Evolutionary conservation across 2,329 filamentous ascomycete genomes (phyloP).

Genomic region (Domatiomyces catenatus): DNA sequence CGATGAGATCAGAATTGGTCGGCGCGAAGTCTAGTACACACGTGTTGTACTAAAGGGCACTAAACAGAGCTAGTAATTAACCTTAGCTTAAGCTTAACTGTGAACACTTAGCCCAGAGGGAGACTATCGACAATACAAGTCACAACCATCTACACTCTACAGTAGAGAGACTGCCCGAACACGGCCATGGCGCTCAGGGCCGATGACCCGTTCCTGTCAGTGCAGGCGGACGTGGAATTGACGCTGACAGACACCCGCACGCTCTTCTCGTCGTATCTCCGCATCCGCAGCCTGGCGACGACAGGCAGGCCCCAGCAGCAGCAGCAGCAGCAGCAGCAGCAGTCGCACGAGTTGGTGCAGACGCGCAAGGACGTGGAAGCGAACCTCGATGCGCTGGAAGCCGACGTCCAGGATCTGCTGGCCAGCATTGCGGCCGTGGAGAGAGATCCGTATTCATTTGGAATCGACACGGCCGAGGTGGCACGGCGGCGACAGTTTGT

Average conservation of each 20-base stretch:
- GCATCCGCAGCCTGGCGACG: constrained; percentile 75
- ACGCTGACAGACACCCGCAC: constrained; percentile 68
- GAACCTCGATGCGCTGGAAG: constrained; percentile 57
- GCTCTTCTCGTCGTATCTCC: constrained; percentile 85
- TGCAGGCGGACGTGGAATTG: constrained; percentile 58
- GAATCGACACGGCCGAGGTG: constrained; percentile 70
- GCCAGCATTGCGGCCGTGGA: constrained; percentile 80
- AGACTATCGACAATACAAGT: too few species aligned
- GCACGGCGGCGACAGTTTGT: constrained; percentile 65
- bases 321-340: too few species aligned
- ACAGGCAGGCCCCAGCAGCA: constrained; percentile 30
- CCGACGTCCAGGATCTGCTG: constrained; percentile 78
- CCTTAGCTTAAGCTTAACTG: too few species aligned
- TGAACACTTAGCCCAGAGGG: too few species aligned
- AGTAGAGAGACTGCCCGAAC: background rate
- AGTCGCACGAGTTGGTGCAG: constrained; percentile 54
- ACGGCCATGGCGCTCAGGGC: constrained; percentile 20
- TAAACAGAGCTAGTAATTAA: background rate
- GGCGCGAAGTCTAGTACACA: too few species aligned
- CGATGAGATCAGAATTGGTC: background rate
- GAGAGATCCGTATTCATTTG: constrained; percentile 71
- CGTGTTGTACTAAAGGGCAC: too few species aligned
- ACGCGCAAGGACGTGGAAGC: constrained; percentile 61
- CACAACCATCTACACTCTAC: background rate
- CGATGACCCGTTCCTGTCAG: constrained; percentile 34